phyloP scores from a whole-genome alignment of 2,329 filamentous ascomycete species.

The Sporothrix euskadiensis region DNA sequence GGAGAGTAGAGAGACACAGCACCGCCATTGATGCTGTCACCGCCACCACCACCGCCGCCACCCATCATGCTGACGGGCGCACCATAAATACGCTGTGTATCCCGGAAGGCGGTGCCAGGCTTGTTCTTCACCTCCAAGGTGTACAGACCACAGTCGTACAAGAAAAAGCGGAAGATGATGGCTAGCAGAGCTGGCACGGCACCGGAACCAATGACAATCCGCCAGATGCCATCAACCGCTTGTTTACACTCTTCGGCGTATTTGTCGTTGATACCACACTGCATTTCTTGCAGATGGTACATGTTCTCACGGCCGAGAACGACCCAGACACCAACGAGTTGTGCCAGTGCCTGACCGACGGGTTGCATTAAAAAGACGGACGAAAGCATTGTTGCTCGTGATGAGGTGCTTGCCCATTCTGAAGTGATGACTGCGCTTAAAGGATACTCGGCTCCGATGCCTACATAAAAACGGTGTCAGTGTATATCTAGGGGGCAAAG shows the following conservation, averaged over 20 bases:
- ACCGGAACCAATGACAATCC: constrained; percentile 66
- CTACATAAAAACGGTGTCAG: constrained; percentile 38
- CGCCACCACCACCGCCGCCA: constrained; percentile 1
- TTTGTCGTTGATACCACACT: constrained; percentile 50
- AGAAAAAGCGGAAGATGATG: constrained; percentile 65
- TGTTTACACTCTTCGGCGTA: constrained; percentile 50
- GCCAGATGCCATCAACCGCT: constrained; percentile 63
- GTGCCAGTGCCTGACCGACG: constrained; percentile 65
- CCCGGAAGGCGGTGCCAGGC: constrained; percentile 57
- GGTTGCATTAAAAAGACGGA: constrained; percentile 70
- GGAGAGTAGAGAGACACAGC: constrained; percentile 42
- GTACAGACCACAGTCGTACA: constrained; percentile 66
- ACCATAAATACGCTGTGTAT: constrained; percentile 61
- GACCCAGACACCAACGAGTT: constrained; percentile 60
- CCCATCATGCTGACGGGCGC: constrained; percentile 39
- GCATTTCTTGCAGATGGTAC: constrained; percentile 47
- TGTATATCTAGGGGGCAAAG: constrained; percentile 3
- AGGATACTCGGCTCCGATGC: constrained; percentile 69
- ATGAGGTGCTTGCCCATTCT: constrained; percentile 63
- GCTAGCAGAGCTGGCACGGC: constrained; percentile 64
- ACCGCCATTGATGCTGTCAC: constrained; percentile 13
- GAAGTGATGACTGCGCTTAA: constrained; percentile 67
- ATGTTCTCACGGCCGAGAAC: constrained; percentile 49
- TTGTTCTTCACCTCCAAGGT: constrained; percentile 65
- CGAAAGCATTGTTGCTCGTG: constrained; percentile 67